Conservation (phyloP, 345 rosid species). For the Melaleuca alternifolia region DNA sequence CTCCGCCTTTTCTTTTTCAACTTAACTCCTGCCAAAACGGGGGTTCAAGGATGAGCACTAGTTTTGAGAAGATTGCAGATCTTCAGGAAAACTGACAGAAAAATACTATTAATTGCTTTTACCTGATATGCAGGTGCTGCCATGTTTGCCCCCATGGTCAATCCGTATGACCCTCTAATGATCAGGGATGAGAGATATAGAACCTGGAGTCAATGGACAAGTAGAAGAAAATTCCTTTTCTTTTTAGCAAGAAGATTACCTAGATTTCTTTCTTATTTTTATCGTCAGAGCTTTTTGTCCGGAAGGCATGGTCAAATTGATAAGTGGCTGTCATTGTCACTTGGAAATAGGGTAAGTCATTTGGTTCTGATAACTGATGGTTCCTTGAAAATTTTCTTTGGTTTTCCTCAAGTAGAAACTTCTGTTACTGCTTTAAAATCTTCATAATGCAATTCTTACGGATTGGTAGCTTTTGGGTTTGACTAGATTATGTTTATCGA, state of each 20-base stretch:
- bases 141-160: constrained; percentile 62
- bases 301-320: constrained; percentile 61
- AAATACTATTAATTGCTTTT: not conserved
- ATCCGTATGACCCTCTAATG: constrained; percentile 57
- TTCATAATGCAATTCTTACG: not conserved
- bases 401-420: not conserved
- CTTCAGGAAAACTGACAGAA: not conserved
- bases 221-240: constrained; percentile 45
- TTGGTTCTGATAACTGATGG: not conserved
- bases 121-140: constrained; percentile 37
- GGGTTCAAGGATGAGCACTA: not conserved
- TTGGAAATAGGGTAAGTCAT: constrained; percentile 43
- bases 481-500: not conserved
- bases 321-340: constrained; percentile 49
- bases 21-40: not conserved
- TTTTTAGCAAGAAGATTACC: constrained; percentile 55
- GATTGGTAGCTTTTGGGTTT: not conserved
- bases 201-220: constrained; percentile 51
- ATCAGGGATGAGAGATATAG: constrained; percentile 34
- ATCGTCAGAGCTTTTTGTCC: constrained; percentile 39
- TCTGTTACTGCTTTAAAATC: not conserved
- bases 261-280: constrained; percentile 37
- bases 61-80: not conserved
- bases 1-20: not conserved
- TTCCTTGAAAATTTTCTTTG: not conserved